Base-by-base conservation (phyloP, 176 grass and related monocot species). In the Cenchrus purpureus region DNA sequence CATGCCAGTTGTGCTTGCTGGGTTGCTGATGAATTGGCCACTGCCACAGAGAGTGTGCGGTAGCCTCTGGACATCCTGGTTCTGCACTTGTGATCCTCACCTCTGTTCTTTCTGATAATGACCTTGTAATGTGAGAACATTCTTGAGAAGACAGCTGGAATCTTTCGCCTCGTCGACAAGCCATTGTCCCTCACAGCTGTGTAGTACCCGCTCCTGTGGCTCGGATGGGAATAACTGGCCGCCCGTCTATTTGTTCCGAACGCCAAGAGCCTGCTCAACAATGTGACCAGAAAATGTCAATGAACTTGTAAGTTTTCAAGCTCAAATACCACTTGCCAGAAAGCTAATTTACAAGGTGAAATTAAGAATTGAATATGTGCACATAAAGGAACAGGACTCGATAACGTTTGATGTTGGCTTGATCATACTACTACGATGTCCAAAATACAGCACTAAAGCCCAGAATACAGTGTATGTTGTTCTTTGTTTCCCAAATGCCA, bases 71-170 rank as follows among this genome's bases (percentile, higher is more conserved):
- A 86, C 62, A 60, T 66, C 71, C 31, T 71, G 65, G 63, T 85
- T 66, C 66, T 72, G 57, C 53, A 83, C 65, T 65, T 83, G 79
- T 88, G 79, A 69, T 83, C 76, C 71, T 86, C 86, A 77, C 32
- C n/a, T 52, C 52, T 73, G 67, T 73, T 82, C 79, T 78, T 92
- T 32, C 87, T 84, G 77, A 34, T 51, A 44, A 43, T 48, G 72
- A 88, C 65, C 89, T 80, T 93, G 87, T 86, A 89, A 70, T 80
- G 88, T 25, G 91, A 95, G 78, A 90, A 90, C 68, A 91, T 87
- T 83, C 92, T 91, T 12, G 78, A 83, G 77, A 90, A 81, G 54
- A 90, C 19, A 8, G 77, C 61, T 20, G 85, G 92, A 52, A 90
- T 86, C 14, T 76, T 94, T 73, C 48, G 77, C 73, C 71, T 85